A percentile compares a stretch with the other conserved stretches of the same genome.
phyloP scores from a whole-genome alignment of 2,329 filamentous ascomycete genomes.

The Stachybotrys elegans region DNA sequence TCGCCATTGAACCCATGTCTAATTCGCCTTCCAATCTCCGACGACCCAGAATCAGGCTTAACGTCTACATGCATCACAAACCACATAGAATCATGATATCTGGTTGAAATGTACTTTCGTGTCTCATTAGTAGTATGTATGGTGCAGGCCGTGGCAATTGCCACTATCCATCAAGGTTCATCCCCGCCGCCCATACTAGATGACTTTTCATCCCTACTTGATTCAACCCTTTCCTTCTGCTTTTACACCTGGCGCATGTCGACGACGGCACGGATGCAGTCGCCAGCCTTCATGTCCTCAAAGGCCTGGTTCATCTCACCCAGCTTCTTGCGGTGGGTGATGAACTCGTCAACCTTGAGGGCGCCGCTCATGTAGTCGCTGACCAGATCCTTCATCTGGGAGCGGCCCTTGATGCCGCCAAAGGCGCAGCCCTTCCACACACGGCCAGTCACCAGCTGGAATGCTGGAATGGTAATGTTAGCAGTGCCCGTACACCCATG shows the following conservation, averaged over 20 bases:
- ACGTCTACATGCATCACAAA: too few relatives aligned
- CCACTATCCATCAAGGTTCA: too few relatives aligned
- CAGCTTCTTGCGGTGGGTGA: constrained; percentile 87
- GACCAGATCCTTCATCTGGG: constrained; percentile 83
- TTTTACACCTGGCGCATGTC: constrained; percentile 45
- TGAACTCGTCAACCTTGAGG: constrained; percentile 98
- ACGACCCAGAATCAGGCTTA: too few relatives aligned
- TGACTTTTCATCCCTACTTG: constrained; percentile 11
- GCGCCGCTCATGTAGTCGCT: constrained; percentile 82
- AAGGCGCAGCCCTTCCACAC: constrained; percentile 98
- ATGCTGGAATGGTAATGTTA: constrained; percentile 55
- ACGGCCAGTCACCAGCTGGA: constrained; percentile 96
- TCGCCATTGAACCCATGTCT: too few relatives aligned
- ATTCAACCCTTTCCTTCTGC: not conserved
- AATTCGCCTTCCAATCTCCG: too few relatives aligned
- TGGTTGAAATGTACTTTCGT: too few relatives aligned
- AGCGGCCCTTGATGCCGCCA: constrained; percentile 94
- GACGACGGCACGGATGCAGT: constrained; percentile 95
- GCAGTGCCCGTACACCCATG: constrained; percentile 1
- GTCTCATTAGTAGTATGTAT: too few relatives aligned
- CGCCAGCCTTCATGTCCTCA: constrained; percentile 88
- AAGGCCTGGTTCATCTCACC: constrained; percentile 85
- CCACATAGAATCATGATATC: too few relatives aligned
- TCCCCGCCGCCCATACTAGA: too few relatives aligned
- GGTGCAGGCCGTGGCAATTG: too few relatives aligned